Percentiles rank a stretch among this genome's conserved stretches.
phyloP scores from a whole-genome alignment of 2,329 filamentous ascomycete species.

The Sarocladium kiliense region DNA sequence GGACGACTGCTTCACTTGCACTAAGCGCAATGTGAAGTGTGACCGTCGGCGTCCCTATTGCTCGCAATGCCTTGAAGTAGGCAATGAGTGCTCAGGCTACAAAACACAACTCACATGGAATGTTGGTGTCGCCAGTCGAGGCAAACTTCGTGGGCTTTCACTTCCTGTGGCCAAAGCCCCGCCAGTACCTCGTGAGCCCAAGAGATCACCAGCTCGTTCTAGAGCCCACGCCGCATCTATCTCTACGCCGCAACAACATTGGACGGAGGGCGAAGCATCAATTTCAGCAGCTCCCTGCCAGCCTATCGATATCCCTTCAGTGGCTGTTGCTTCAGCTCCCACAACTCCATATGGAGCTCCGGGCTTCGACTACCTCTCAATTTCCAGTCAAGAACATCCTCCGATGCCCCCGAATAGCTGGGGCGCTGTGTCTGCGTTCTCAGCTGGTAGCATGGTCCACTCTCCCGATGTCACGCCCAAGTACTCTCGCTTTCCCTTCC shows the following conservation, averaged over 20 bases:
- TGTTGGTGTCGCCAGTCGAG: conserved; percentile 89
- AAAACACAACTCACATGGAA: conserved; percentile 97
- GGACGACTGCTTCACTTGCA: conserved; percentile 93
- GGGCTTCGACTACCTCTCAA: conserved; percentile 46
- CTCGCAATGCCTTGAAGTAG: conserved; percentile 85
- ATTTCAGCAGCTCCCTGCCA: conserved; percentile 14
- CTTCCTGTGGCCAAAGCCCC: conserved; percentile 61
- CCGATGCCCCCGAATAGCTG: conserved; percentile 36
- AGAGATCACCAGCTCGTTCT: conserved; percentile 40
- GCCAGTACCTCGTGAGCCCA: conserved; percentile 44
- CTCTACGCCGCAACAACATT: conserved; percentile 16
- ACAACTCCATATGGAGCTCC: conserved; percentile 31
- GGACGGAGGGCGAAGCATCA: neutral
- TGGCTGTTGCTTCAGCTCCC: conserved; percentile 35
- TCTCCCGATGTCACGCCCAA: conserved; percentile 28
- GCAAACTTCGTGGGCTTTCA: conserved; percentile 86
- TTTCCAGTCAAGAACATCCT: conserved; percentile 42
- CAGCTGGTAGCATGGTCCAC: conserved; percentile 28
- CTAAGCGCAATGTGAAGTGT: conserved; percentile 77
- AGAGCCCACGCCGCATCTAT: conserved; percentile 40
- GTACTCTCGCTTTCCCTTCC: conserved; percentile 39
- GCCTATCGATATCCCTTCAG: conserved; percentile 30
- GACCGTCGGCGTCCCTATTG: conserved; percentile 92
- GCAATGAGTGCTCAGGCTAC: conserved; percentile 91
- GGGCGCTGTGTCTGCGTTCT: conserved; percentile 40